Conservation (phyloP, 106 monocot genomes). For the Acorus gramineus region DNA sequence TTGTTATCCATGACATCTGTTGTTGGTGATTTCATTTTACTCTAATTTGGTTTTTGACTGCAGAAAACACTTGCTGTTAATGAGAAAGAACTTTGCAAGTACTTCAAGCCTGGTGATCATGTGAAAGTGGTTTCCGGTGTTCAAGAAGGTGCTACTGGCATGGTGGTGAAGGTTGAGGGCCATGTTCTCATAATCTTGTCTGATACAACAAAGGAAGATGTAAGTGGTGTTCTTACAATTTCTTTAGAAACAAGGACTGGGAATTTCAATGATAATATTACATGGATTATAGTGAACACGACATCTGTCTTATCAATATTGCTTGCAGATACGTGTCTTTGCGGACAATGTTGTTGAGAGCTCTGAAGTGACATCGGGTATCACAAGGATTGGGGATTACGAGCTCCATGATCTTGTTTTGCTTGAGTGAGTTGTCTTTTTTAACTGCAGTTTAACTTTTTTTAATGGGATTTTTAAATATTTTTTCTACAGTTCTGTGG, state of each 20-base stretch:
- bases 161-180: conserved; percentile 96
- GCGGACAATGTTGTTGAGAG: conserved; percentile 98
- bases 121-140: conserved; percentile 96
- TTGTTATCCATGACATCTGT: too few relatives aligned
- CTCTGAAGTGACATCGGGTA: conserved; percentile 93
- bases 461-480: neutral
- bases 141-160: conserved; percentile 93
- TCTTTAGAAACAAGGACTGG: too few relatives aligned
- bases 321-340: conserved; percentile 79
- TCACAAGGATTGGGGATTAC: conserved; percentile 82
- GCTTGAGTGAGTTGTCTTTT: conserved; percentile 54
- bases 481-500: conserved; percentile 3
- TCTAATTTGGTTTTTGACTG: conserved; percentile 3
- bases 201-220: conserved; percentile 93
- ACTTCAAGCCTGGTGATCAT: conserved; percentile 96
- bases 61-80: conserved; percentile 86
- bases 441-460: neutral
- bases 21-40: too few relatives aligned
- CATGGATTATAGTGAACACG: too few relatives aligned
- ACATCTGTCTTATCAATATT: too few relatives aligned
- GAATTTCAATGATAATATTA: too few relatives aligned
- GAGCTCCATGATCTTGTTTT: conserved; percentile 95
- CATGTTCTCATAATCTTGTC: conserved; percentile 89
- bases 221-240: conserved; percentile 16
- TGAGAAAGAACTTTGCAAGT: conserved; percentile 95